A percentile compares a stretch with the other conserved stretches of the same genome.
phyloP scores from a whole-genome alignment of 2,329 filamentous ascomycete species.

The Geosmithia flava region DNA sequence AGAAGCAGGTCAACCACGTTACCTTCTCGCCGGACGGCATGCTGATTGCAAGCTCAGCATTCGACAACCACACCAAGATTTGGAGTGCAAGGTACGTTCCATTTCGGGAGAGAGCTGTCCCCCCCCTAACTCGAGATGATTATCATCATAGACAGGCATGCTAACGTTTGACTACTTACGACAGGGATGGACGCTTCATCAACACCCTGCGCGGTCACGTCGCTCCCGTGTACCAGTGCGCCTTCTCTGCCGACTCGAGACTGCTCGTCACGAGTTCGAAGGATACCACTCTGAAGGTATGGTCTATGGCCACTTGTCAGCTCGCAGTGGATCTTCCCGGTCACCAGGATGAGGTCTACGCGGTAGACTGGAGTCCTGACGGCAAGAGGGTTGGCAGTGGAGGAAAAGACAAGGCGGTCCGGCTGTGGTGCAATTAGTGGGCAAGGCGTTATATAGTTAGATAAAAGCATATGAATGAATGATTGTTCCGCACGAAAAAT shows the following conservation, averaged over 20 bases:
- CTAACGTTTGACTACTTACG: not conserved
- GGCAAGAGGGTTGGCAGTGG: constrained; percentile 82
- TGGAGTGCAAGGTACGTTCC: constrained; percentile 61
- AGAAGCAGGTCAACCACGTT: constrained; percentile 95
- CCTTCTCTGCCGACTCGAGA: constrained; percentile 87
- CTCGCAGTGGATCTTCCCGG: constrained; percentile 71
- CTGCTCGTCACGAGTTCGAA: constrained; percentile 78
- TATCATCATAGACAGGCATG: too few species aligned
- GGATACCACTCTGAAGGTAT: constrained; percentile 89
- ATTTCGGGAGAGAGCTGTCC: constrained; percentile 32
- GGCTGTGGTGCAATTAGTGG: constrained; percentile 49
- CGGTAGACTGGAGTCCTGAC: constrained; percentile 89
- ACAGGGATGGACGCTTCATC: constrained; percentile 61
- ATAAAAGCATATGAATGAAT: not conserved
- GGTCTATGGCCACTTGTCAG: constrained; percentile 81
- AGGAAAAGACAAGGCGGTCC: constrained; percentile 76
- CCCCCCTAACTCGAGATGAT: too few species aligned
- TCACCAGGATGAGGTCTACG: constrained; percentile 87
- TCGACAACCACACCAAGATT: constrained; percentile 90
- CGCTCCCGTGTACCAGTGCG: constrained; percentile 82
- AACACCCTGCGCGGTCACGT: constrained; percentile 80
- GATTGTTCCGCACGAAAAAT: not conserved
- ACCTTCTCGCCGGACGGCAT: constrained; percentile 84
- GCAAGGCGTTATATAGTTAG: not conserved
- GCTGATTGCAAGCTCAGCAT: constrained; percentile 77